phyloP scores from a whole-genome alignment of 495 filamentous ascomycete species.

The Xylaria scruposa region DNA sequence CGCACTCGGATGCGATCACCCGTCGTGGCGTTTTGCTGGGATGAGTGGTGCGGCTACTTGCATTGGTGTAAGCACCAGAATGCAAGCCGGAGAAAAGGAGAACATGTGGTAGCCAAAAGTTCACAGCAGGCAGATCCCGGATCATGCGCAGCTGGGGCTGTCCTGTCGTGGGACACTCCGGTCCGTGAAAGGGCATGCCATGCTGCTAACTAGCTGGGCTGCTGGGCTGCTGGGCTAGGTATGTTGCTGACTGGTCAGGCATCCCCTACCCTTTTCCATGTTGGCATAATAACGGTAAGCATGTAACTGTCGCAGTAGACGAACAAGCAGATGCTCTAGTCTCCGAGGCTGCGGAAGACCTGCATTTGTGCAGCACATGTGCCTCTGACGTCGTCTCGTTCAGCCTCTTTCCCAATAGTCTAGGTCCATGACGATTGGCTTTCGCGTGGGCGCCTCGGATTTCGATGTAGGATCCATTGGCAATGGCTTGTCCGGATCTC shows the following conservation, averaged over 20 bases:
- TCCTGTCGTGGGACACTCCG: constrained; percentile 4
- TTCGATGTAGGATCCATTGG: not conserved
- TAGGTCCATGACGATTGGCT: constrained; percentile 31
- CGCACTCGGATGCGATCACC: constrained; percentile 26
- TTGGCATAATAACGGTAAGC: not conserved
- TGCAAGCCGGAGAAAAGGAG: constrained; percentile 25
- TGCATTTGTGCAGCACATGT: constrained; percentile 5
- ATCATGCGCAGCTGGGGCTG: constrained; percentile 9
- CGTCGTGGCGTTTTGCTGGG: constrained; percentile 31
- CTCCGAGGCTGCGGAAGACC: constrained; percentile 1
- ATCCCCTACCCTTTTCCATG: not conserved
- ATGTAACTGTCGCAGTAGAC: not conserved
- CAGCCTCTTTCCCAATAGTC: constrained; percentile 40
- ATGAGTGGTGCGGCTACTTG: constrained; percentile 38
- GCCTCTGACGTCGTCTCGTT: constrained; percentile 30
- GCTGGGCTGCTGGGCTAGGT: not conserved
- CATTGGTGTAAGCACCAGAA: constrained; percentile 29
- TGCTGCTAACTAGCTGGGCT: not conserved
- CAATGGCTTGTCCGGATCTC: constrained; percentile 12
- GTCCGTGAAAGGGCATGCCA: not conserved
- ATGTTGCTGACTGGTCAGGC: constrained; percentile 19
- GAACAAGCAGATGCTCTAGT: not conserved
- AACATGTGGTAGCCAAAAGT: constrained; percentile 18
- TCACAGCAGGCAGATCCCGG: constrained; percentile 13
- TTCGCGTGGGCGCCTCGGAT: constrained; percentile 33